These are phyloP conservation scores for Aspergillus awamori DNA, from an alignment of 2,329 filamentous ascomycete species.

Conservation along the genomic window DNA sequence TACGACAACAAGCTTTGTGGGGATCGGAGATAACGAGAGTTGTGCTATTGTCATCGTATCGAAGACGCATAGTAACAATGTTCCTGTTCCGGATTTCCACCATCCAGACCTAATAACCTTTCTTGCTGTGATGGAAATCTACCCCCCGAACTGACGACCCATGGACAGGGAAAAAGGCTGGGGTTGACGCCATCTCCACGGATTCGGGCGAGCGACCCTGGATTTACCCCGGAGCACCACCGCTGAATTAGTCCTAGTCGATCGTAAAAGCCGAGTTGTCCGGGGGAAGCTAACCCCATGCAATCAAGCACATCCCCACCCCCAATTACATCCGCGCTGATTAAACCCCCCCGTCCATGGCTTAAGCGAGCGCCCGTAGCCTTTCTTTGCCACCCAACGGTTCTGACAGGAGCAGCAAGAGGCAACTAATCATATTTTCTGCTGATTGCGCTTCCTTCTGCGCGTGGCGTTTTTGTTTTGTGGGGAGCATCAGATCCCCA, in stretches of 20 bases:
- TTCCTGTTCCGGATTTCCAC: too few species aligned
- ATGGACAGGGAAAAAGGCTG: background rate
- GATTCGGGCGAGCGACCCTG: background rate
- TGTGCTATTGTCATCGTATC: background rate
- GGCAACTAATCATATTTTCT: background rate
- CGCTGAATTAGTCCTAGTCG: background rate
- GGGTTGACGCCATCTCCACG: constrained; percentile 1
- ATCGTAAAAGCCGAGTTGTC: constrained; percentile 1
- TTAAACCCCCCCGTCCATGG: too few species aligned
- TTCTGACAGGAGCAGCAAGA: background rate
- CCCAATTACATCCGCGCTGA: background rate
- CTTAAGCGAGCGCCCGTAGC: background rate
- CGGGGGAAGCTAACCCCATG: constrained; percentile 2
- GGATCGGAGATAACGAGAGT: background rate
- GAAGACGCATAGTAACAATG: too few species aligned
- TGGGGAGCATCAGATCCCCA: constrained; percentile 6
- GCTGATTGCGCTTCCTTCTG: background rate
- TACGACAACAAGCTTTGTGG: constrained; percentile 3
- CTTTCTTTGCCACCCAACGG: constrained; percentile 6
- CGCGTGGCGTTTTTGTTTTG: background rate
- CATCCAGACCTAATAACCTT: too few species aligned
- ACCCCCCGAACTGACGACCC: background rate
- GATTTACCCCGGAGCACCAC: background rate
- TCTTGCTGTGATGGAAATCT: background rate
- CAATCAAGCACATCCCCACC: background rate